A percentile compares a stretch with the other conserved stretches of the same genome.
These are phyloP conservation scores for Thalassiosira ordinaria DNA, from an alignment of 352 stramenopile genomes.

Conservation along the genomic window DNA sequence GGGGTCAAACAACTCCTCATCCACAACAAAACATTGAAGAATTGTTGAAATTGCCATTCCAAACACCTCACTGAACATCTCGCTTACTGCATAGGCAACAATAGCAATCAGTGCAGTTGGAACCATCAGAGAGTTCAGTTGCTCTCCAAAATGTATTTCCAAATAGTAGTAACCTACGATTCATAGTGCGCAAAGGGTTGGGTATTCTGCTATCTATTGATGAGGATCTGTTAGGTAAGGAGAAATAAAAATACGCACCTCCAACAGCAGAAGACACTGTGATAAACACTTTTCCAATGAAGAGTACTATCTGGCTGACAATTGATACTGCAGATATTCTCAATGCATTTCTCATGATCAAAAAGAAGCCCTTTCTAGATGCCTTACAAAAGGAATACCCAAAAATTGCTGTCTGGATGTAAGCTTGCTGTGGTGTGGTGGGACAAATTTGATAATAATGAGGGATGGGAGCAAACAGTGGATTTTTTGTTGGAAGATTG, in stretches of 20 bases:
- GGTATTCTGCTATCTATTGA: too few species aligned
- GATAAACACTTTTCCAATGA: constrained; percentile 90
- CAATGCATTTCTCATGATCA: constrained; percentile 93
- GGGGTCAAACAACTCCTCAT: constrained; percentile 89
- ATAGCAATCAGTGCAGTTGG: constrained; percentile 91
- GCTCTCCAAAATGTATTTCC: constrained; percentile 64
- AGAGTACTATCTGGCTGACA: constrained; percentile 90
- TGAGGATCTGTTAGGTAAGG: too few species aligned
- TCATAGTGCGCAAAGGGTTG: too few species aligned
- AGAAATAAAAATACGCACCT: constrained; percentile 4
- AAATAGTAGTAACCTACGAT: constrained; percentile 69
- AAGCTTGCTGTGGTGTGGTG: too few species aligned
- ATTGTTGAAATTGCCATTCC: constrained; percentile 95
- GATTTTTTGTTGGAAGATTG: too few species aligned
- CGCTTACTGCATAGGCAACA: constrained; percentile 91
- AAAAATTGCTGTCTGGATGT: constrained; percentile 92
- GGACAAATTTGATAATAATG: too few species aligned
- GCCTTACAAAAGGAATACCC: constrained; percentile 90
- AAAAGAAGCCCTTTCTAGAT: constrained; percentile 93
- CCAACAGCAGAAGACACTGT: constrained; percentile 57
- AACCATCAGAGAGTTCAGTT: constrained; percentile 87
- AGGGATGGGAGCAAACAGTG: too few species aligned
- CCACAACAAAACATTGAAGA: constrained; percentile 94
- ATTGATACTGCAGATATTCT: constrained; percentile 90
- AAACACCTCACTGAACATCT: constrained; percentile 94